Conservation (phyloP, 2,329 filamentous ascomycete species). For the Paecilomyces sp. region DNA sequence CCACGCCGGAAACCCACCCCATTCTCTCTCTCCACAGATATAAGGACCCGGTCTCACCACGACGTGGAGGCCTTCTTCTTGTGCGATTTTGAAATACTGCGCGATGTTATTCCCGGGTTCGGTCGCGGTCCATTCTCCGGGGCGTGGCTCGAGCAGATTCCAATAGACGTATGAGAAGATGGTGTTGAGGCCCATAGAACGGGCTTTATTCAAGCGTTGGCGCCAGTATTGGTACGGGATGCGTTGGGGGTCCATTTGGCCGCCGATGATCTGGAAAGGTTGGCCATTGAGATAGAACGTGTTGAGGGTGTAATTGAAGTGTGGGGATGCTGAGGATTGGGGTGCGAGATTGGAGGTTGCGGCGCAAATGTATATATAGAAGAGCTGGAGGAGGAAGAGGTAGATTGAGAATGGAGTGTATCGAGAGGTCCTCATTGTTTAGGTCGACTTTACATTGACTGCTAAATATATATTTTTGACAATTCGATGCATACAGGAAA, state of each 20-base stretch:
- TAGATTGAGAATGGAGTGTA: not conserved
- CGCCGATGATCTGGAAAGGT: conserved; percentile 4
- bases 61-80: conserved; percentile 41
- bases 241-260: conserved; percentile 27
- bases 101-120: conserved; percentile 41
- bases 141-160: conserved; percentile 41
- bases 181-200: conserved; percentile 45
- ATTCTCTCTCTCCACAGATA: conserved; percentile 44
- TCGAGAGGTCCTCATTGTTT: not conserved
- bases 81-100: conserved; percentile 40
- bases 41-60: conserved; percentile 44
- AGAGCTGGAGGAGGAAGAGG: not conserved
- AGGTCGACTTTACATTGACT: not conserved
- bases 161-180: conserved; percentile 48
- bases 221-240: conserved; percentile 43
- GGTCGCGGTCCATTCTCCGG: conserved; percentile 30
- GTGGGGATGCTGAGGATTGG: not conserved
- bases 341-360: not conserved
- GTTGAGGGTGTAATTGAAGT: conserved; percentile 1
- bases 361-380: not conserved
- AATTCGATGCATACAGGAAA: not conserved
- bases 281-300: conserved; percentile 2
- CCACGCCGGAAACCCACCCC: conserved; percentile 45
- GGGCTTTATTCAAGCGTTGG: conserved; percentile 38
- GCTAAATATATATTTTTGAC: not conserved